Percentiles rank a stretch among this genome's conserved stretches.
These are phyloP conservation scores for Mallotus japonicus DNA, from an alignment of 441 rosid genomes.

Conservation along the genomic window DNA sequence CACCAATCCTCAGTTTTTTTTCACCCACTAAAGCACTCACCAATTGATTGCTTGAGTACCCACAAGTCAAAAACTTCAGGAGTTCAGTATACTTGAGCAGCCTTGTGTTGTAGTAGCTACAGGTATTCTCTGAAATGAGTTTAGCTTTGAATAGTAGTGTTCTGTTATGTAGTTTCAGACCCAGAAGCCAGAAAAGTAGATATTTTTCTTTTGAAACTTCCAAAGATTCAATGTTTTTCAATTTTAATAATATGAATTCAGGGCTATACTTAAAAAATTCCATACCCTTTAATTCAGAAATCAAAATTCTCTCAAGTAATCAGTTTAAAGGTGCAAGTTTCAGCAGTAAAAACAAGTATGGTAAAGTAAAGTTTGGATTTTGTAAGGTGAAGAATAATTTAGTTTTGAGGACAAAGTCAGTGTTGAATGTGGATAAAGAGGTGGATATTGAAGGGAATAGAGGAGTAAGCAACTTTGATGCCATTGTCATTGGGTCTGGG, in stretches of 20 bases:
- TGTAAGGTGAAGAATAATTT: conserved; percentile 20
- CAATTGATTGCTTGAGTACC: neutral
- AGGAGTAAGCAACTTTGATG: conserved; percentile 46
- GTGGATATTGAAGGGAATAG: conserved; percentile 32
- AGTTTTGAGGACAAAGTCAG: conserved; percentile 34
- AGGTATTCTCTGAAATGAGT: conserved; percentile 11
- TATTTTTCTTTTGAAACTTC: conserved; percentile 7
- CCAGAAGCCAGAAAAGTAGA: conserved; percentile 22
- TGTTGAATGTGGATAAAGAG: conserved; percentile 39
- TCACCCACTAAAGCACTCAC: neutral
- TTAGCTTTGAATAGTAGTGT: neutral
- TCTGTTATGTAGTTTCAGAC: conserved; percentile 19
- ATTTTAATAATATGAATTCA: conserved; percentile 13
- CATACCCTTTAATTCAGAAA: neutral
- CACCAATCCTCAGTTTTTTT: neutral
- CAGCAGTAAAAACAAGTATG: conserved; percentile 11
- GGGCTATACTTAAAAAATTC: neutral
- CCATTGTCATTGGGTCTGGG: conserved; percentile 88
- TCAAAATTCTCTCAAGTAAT: neutral
- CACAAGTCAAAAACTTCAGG: neutral
- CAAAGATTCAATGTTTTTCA: conserved; percentile 1
- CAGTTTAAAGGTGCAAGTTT: conserved; percentile 23
- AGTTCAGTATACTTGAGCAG: neutral
- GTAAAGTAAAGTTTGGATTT: conserved; percentile 22
- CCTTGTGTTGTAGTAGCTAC: neutral